Percentiles rank a stretch among this genome's conserved stretches.
These are phyloP conservation scores for Camellia japonica DNA, from an alignment of 148 eudicot species.

Conservation along the genomic window DNA sequence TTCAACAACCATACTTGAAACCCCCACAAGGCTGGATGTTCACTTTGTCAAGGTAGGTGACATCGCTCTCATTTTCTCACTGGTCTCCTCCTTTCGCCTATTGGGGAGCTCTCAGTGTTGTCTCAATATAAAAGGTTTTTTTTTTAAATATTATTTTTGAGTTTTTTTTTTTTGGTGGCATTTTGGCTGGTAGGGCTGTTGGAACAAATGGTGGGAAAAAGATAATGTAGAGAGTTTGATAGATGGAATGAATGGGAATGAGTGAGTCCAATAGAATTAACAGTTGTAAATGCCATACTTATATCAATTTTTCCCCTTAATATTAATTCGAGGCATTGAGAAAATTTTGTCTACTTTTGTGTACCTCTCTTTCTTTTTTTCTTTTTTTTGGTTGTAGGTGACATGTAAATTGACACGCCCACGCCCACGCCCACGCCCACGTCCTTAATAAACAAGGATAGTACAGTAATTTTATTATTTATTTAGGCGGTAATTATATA, in stretches of 20 bases:
- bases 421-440: no score
- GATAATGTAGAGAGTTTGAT: background rate
- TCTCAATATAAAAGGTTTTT: conserved; percentile 3
- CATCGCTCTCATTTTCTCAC: background rate
- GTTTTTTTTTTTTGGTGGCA: conserved; percentile 19
- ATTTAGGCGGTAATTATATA: no score
- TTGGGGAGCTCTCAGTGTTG: background rate
- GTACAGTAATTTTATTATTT: no score
- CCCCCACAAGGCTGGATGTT: background rate
- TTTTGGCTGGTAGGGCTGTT: conserved; percentile 31
- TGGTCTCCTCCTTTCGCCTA: conserved; percentile 3
- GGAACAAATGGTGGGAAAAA: conserved; percentile 13
- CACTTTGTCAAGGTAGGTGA: conserved; percentile 3
- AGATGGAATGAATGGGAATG: background rate
- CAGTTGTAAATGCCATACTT: conserved; percentile 29
- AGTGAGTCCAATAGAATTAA: conserved; percentile 29
- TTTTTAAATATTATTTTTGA: background rate
- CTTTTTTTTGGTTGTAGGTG: background rate
- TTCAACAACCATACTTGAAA: conserved; percentile 65
- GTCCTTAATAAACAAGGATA: no score
- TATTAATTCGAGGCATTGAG: conserved; percentile 22
- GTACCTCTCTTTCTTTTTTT: background rate
- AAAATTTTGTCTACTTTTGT: conserved; percentile 1
- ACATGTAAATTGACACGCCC: no score
- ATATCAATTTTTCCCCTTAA: conserved; percentile 6